Base-by-base conservation (phyloP, 495 filamentous ascomycete genomes). In the Halenospora varia region DNA sequence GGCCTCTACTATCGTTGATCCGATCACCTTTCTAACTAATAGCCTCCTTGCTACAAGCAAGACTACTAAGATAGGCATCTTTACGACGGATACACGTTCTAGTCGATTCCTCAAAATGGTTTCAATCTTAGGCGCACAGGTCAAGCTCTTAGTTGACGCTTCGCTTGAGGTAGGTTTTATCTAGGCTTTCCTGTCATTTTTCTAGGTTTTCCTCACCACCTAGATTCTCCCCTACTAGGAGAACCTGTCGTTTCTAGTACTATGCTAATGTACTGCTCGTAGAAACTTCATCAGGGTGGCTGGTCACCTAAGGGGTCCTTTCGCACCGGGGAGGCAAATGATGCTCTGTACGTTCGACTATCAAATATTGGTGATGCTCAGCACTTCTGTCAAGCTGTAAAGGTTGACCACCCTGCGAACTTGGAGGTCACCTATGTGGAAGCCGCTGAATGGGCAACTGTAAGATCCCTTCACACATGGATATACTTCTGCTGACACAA, bases 311-410 rank as follows among this genome's bases (percentile, higher is more conserved):
- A 60, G 20, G 29, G 52, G 9, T 25, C 57, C 17, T 25, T 11
- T 8, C 42, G 50, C 23, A 47, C 70, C 6, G 59, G 70, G 15
- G 41, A 66, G 1, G 51, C 55, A 25, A 61, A 57, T 10, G 66
- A 65, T 42, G 65, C 63, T 40, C 72, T 84, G n/a, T 84, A 78
- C 61, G 64, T 87, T 51, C 76, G 71, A 2, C 79, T 86, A 59
- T 67, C 73, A 13, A 80, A 88, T 58, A 78, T 87, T 45, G 73
- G 75, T 53, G 81, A 86, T 62, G 76, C 82, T 25, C 75, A 69
- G 42, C 72, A 73, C 19, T 70, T 76, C 17, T 73, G 75, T 55
- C 66, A 72, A 25, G 76, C 75, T 15, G 61, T 81, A 44, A 66
- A 72, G 8, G 60, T 74, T 26, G 66, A 71, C 46, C 65, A 69